Percentiles rank a stretch among this genome's conserved stretches.
Conservation (phyloP, 2,329 filamentous ascomycete species). For the Knufia fluminis region DNA sequence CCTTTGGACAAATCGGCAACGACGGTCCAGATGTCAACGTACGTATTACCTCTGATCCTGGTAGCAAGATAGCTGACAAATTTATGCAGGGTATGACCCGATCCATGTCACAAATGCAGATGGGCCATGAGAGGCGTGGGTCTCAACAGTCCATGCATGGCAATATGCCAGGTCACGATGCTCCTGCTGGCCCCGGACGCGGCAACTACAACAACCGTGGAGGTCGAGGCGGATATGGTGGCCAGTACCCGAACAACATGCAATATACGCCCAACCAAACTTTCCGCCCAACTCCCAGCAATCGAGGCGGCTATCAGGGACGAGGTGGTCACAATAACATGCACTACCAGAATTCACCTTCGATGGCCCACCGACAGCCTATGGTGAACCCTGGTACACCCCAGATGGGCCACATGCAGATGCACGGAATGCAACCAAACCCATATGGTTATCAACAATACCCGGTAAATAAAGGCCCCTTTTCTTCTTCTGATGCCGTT, state of each 20-base stretch:
- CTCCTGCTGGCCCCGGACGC: constrained; percentile 44
- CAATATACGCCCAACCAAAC: constrained; percentile 45
- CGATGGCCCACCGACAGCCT: constrained; percentile 55
- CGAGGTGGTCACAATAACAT: constrained; percentile 27
- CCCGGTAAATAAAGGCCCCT: constrained; percentile 28
- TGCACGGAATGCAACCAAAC: constrained; percentile 54
- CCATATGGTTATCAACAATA: constrained; percentile 8
- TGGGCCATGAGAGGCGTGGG: constrained; percentile 70
- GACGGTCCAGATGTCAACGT: constrained; percentile 62
- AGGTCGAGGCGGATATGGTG: constrained; percentile 50
- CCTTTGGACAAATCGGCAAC: constrained; percentile 73
- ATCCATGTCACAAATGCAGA: constrained; percentile 54
- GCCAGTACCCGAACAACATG: constrained; percentile 45
- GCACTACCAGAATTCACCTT: constrained; percentile 55
- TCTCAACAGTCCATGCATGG: constrained; percentile 76
- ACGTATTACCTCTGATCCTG: constrained; percentile 33
- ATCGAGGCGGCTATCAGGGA: constrained; percentile 37
- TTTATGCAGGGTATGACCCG: constrained; percentile 55
- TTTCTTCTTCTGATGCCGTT: constrained; percentile 28
- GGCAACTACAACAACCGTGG: constrained; percentile 45
- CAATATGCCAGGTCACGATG: constrained; percentile 56
- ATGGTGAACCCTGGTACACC: constrained; percentile 59
- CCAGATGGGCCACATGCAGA: constrained; percentile 56
- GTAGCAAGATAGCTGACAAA: constrained; percentile 7
- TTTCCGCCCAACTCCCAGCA: constrained; percentile 44